phyloP scores from a whole-genome alignment of 352 stramenopile species.

The Phytophthora meadii region DNA sequence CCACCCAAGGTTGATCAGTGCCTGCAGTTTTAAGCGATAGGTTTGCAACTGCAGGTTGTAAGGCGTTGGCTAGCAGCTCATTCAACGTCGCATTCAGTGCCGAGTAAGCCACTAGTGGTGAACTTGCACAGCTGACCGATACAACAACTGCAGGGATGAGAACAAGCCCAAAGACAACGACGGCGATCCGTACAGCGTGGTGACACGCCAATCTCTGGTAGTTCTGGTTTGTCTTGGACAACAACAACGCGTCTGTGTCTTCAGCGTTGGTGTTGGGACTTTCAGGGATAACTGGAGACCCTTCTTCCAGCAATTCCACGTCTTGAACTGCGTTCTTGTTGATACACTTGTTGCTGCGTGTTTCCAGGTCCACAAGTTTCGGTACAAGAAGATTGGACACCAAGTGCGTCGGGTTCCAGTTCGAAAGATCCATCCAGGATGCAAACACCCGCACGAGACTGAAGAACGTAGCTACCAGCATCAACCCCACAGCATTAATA shows the following conservation, averaged over 20 bases:
- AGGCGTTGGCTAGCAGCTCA: constrained; percentile 26
- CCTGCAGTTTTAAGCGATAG: constrained; percentile 5
- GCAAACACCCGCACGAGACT: constrained; percentile 12
- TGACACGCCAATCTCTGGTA: constrained; percentile 9
- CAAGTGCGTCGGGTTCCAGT: constrained; percentile 25
- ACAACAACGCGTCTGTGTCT: constrained; percentile 16
- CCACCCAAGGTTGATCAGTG: constrained; percentile 10
- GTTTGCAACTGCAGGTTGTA: constrained; percentile 16
- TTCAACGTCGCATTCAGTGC: constrained; percentile 38
- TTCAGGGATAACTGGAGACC: neutral
- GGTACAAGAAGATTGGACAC: constrained; percentile 18
- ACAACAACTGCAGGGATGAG: constrained; percentile 20
- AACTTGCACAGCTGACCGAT: constrained; percentile 12
- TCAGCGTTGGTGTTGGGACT: neutral
- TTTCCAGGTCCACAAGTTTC: constrained; percentile 21
- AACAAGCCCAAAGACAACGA: constrained; percentile 13
- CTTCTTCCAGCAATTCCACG: constrained; percentile 9
- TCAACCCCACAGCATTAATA: constrained; percentile 12
- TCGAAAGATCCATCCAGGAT: constrained; percentile 19
- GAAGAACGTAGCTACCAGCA: constrained; percentile 26
- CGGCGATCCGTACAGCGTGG: constrained; percentile 10
- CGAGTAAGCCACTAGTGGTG: constrained; percentile 23
- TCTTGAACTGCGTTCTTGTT: constrained; percentile 33
- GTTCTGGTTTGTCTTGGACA: neutral
- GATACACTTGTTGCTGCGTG: constrained; percentile 15